These are phyloP conservation scores for Trichoderma sp. DNA, from an alignment of 2,329 filamentous ascomycete genomes.

Conservation along the genomic window DNA sequence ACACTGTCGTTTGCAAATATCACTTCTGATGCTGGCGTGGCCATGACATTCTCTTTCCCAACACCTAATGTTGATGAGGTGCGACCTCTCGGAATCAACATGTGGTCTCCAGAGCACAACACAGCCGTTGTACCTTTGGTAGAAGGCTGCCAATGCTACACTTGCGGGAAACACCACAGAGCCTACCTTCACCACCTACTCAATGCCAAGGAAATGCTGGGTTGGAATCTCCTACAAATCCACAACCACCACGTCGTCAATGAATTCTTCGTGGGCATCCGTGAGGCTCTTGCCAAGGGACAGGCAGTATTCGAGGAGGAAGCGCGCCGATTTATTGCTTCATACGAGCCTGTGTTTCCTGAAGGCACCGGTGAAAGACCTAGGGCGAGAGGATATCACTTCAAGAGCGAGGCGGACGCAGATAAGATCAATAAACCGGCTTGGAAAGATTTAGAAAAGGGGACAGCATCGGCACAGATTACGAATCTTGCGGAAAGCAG, in stretches of 20 bases:
- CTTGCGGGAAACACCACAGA: conserved; percentile 78
- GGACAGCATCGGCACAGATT: background rate
- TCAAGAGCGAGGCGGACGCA: conserved; percentile 65
- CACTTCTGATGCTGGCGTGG: conserved; percentile 80
- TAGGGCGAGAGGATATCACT: conserved; percentile 77
- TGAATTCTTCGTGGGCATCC: conserved; percentile 69
- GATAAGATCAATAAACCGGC: conserved; percentile 65
- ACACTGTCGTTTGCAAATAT: conserved; percentile 71
- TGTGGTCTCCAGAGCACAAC: conserved; percentile 66
- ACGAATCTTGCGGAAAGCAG: background rate
- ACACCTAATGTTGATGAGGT: conserved; percentile 25
- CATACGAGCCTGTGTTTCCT: conserved; percentile 71
- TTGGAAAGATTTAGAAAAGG: conserved; percentile 54
- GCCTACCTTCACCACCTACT: conserved; percentile 88
- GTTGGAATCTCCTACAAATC: conserved; percentile 87
- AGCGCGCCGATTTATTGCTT: conserved; percentile 40
- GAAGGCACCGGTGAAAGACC: conserved; percentile 74
- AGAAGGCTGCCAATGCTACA: conserved; percentile 71
- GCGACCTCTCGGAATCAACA: conserved; percentile 67
- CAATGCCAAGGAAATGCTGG: conserved; percentile 91
- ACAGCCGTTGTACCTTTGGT: conserved; percentile 61
- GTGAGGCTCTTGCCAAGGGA: conserved; percentile 59
- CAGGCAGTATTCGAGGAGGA: conserved; percentile 56
- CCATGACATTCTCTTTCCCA: conserved; percentile 75
- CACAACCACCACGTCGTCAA: conserved; percentile 79